Base-by-base conservation (phyloP, 768 basidiomycete genomes). In the Amanita rubescens region DNA sequence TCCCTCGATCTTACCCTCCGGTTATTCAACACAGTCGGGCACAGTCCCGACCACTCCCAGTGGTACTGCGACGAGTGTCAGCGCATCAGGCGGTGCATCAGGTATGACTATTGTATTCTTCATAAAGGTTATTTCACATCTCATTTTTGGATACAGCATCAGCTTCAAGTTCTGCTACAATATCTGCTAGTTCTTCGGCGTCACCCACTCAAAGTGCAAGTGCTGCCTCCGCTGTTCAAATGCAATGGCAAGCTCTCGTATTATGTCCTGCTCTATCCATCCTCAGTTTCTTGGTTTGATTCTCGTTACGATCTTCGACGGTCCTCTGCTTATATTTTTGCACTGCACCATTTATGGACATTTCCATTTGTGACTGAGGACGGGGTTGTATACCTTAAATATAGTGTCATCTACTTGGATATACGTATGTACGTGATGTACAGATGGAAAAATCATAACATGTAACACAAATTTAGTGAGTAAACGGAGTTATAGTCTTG, bases 401-500 rank as follows among this genome's bases (percentile, higher is more conserved):
- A 19, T 19, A 41, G 39, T n/a, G 39, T 10, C 14, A 20, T 42
- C 41, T 22, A 11, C 41, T 20, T 39, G 38, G 6, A 25, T 33
- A 14, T 27, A 14, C 24, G 15, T 45, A 25, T 17, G n/a, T 46
- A 24, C n/a, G 27, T 30, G 15, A n/a, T 45, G 30, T 49, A 22
- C 10, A 20, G 33, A 24, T 35, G 47, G 47, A 49, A 22, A 3
- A 33, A 30, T 12, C 41, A 43, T 20, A 2, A 39, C 3, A 35
- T 22, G 15, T 14, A 27, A 15, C 44, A 25, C 22, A n/a, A 22
- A n/a, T 32, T 11, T 27, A 42, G 5, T 12, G 11, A 3, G 8
- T 9, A 20, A 2, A 51, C 8, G 5, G 17, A 42, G 34, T 35
- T 65, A 74, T 37, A 74, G 58, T 19, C 71, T 62, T 9, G 65